Conservation (phyloP, 2,329 filamentous ascomycete genomes). For the Pseudogymnoascus verrucosus region DNA sequence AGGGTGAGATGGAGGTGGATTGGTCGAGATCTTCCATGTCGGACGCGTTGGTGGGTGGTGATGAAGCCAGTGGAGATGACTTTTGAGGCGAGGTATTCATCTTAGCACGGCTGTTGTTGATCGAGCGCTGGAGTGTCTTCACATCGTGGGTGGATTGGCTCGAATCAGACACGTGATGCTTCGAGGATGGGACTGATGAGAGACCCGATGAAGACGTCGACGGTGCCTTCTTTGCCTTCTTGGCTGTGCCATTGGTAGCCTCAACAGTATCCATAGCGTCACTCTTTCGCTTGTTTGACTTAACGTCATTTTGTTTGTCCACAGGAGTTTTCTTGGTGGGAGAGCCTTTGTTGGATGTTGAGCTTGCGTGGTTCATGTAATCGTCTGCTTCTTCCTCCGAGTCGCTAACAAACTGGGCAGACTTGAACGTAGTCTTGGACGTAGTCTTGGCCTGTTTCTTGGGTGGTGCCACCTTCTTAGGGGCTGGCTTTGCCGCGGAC, state of each 20-base stretch:
- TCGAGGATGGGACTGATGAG: constrained; percentile 10
- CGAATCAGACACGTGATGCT: constrained; percentile 40
- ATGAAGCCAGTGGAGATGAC: constrained; percentile 58
- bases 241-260: constrained; percentile 23
- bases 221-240: constrained; percentile 26
- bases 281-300: constrained; percentile 8
- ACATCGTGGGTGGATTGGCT: constrained; percentile 38
- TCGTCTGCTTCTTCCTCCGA: constrained; percentile 24
- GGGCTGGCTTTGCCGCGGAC: constrained; percentile 19
- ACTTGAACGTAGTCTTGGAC: constrained; percentile 28
- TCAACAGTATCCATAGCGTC: constrained; percentile 23
- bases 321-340: not conserved
- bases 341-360: not conserved
- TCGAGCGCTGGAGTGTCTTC: not conserved
- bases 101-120: constrained; percentile 25
- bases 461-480: constrained; percentile 24
- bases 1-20: constrained; percentile 20
- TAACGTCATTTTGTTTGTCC: not conserved
- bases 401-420: constrained; percentile 25
- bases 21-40: constrained; percentile 42
- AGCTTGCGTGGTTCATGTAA: not conserved
- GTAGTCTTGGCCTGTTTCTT: constrained; percentile 30
- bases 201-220: not conserved
- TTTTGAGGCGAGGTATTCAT: constrained; percentile 53
- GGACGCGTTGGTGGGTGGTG: constrained; percentile 57